Percentiles rank a stretch among this genome's conserved stretches.
These are phyloP conservation scores for Pythium myriotylum DNA, from an alignment of 352 stramenopile genomes.

Conservation along the genomic window DNA sequence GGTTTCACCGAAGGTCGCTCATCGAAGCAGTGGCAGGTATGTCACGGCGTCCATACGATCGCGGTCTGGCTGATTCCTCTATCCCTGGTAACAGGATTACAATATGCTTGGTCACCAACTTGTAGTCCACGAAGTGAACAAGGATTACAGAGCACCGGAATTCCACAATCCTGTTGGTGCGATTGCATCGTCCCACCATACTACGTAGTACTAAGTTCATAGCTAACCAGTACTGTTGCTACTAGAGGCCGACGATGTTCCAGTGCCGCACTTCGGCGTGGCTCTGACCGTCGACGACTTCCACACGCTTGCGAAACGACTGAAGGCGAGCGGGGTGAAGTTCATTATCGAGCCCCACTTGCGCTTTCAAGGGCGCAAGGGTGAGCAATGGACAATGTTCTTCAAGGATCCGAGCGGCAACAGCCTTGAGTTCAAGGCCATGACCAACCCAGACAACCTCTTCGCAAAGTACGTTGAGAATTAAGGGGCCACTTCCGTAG, in stretches of 20 bases:
- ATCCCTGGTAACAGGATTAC: conserved; percentile 79
- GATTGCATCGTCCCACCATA: conserved; percentile 11
- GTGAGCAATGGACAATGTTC: conserved; percentile 99
- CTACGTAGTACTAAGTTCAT: background rate
- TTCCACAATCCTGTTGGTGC: conserved; percentile 95
- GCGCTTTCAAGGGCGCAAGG: conserved; percentile 92
- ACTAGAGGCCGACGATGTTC: conserved; percentile 95
- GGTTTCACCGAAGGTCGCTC: conserved; percentile 92
- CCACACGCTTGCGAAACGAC: conserved; percentile 83
- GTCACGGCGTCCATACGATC: no score
- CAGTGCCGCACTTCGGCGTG: conserved; percentile 95
- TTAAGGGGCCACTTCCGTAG: conserved; percentile 22
- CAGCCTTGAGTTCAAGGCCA: conserved; percentile 99
- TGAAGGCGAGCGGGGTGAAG: conserved; percentile 77
- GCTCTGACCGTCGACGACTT: conserved; percentile 94
- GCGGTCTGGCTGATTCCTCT: no score
- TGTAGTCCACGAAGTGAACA: conserved; percentile 90
- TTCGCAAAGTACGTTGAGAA: conserved; percentile 97
- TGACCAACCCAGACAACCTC: conserved; percentile 96
- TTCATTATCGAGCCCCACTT: conserved; percentile 97
- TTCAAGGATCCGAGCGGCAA: conserved; percentile 98
- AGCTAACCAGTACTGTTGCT: background rate
- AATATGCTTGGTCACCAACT: conserved; percentile 90
- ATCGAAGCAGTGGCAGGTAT: conserved; percentile 92
- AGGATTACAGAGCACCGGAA: conserved; percentile 92